Percentiles rank a stretch among this genome's conserved stretches.
Conservation (phyloP, 306 rosid species). For the Astragalus glycyphyllos region DNA sequence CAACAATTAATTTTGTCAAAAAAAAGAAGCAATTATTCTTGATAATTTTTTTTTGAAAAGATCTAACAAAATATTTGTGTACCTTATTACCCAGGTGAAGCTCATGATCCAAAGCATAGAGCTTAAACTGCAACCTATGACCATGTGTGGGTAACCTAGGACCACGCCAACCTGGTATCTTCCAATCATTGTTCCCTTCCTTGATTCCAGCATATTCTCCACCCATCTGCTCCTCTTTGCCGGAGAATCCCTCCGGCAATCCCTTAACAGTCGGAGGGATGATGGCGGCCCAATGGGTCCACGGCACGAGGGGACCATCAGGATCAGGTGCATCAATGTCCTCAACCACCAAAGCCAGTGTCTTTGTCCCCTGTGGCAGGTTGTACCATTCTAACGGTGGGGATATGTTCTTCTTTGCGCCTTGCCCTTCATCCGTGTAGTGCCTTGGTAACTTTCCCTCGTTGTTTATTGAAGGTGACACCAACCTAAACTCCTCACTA, state of each 20-base stretch:
- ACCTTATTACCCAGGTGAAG: slow-evolving; percentile 78
- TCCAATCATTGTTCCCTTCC: slow-evolving; percentile 74
- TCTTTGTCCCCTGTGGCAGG: slow-evolving; percentile 68
- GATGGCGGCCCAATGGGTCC: slow-evolving; percentile 79
- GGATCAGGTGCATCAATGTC: slow-evolving; percentile 85
- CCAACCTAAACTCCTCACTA: slow-evolving; percentile 66
- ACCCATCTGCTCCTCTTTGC: slow-evolving; percentile 59
- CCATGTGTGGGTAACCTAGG: slow-evolving; percentile 70
- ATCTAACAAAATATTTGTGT: background rate
- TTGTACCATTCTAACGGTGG: slow-evolving; percentile 94
- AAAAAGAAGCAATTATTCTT: no score
- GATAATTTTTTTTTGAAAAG: no score
- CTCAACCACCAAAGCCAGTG: slow-evolving; percentile 70
- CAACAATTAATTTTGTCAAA: no score
- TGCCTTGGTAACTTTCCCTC: slow-evolving; percentile 72
- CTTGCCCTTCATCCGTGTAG: slow-evolving; percentile 76
- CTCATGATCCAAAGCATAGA: slow-evolving; percentile 77
- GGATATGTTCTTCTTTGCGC: slow-evolving; percentile 73
- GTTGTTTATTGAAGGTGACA: slow-evolving; percentile 56
- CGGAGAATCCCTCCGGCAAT: slow-evolving; percentile 78
- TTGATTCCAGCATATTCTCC: slow-evolving; percentile 55
- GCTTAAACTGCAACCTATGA: slow-evolving; percentile 71
- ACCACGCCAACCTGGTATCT: slow-evolving; percentile 81
- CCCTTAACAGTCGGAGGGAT: slow-evolving; percentile 63
- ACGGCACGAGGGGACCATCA: slow-evolving; percentile 59